A percentile compares a stretch with the other conserved stretches of the same genome.
These are phyloP conservation scores for Colletotrichum eleusines DNA, from an alignment of 2,329 filamentous ascomycete species.

Conservation along the genomic window DNA sequence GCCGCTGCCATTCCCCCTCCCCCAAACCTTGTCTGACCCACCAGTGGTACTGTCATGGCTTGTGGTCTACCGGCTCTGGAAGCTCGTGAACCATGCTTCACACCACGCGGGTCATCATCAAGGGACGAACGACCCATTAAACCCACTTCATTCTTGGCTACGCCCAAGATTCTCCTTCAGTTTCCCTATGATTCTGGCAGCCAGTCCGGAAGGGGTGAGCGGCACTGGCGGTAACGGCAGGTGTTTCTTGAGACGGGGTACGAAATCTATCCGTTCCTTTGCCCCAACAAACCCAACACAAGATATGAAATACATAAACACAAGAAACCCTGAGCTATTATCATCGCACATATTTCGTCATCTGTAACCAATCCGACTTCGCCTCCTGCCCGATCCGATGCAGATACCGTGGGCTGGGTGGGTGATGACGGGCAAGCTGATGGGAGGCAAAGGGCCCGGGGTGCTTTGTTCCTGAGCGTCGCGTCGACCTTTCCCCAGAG, in stretches of 20 bases:
- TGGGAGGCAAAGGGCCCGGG: not conserved
- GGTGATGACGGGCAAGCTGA: too few relatives aligned
- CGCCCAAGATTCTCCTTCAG: not conserved
- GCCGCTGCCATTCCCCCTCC: slow-evolving; percentile 1
- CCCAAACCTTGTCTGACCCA: slow-evolving; percentile 15
- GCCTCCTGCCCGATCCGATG: not conserved
- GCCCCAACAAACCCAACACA: slow-evolving; percentile 27
- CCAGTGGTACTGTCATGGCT: not conserved
- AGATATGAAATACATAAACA: not conserved
- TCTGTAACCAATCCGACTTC: slow-evolving; percentile 4
- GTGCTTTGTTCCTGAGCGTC: not conserved
- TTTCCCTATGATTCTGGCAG: not conserved
- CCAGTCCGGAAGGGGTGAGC: not conserved
- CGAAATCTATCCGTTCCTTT: not conserved
- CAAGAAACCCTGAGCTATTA: not conserved
- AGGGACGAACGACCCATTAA: slow-evolving; percentile 10
- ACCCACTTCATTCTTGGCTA: slow-evolving; percentile 1
- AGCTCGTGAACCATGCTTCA: not conserved
- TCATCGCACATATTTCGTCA: slow-evolving; percentile 1
- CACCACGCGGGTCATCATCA: not conserved
- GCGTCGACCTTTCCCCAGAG: not conserved
- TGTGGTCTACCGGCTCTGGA: not conserved
- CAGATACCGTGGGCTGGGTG: not conserved
- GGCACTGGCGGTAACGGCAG: not conserved
- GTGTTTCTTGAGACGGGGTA: not conserved